A percentile compares a stretch with the other conserved stretches of the same genome.
Evolutionary conservation across 2,329 filamentous ascomycete species (phyloP).

Genomic region (Ceratocystis albifundus): DNA sequence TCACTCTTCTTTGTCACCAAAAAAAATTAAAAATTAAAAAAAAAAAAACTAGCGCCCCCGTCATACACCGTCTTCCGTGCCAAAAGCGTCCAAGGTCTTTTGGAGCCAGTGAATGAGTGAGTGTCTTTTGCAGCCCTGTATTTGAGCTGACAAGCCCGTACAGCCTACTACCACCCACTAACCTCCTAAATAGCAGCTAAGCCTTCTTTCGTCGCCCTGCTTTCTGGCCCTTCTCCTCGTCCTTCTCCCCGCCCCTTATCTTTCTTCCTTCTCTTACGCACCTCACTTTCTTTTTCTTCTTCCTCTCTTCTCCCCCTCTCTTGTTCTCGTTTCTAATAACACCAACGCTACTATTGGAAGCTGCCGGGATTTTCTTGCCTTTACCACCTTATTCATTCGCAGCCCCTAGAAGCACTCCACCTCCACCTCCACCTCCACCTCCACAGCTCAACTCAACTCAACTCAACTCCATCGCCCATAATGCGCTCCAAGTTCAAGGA

Average conservation of each 20-base stretch:
- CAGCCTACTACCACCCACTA: neutral
- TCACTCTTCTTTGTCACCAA: too few species aligned
- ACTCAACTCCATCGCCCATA: slow-evolving; percentile 33
- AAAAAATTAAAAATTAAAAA: too few species aligned
- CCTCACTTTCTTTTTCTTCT: neutral
- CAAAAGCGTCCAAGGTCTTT: too few species aligned
- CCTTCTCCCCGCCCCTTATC: neutral
- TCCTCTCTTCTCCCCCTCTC: neutral
- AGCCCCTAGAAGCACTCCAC: neutral
- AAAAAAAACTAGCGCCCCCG: too few species aligned
- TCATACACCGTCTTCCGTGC: too few species aligned
- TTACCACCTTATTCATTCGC: neutral
- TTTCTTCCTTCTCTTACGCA: slow-evolving; percentile 8
- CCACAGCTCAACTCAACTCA: neutral
- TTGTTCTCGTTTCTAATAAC: neutral
- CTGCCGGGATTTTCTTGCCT: neutral
- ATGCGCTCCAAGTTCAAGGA: slow-evolving; percentile 99
- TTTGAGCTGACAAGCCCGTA: neutral
- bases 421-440: neutral
- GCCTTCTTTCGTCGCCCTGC: neutral
- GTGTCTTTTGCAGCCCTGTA: neutral
- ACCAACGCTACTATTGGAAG: neutral
- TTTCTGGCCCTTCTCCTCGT: neutral
- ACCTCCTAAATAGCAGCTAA: neutral
- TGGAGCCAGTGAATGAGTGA: too few species aligned